Conservation (phyloP, 2,329 filamentous ascomycete species). For the Sporothrix mexicana region DNA sequence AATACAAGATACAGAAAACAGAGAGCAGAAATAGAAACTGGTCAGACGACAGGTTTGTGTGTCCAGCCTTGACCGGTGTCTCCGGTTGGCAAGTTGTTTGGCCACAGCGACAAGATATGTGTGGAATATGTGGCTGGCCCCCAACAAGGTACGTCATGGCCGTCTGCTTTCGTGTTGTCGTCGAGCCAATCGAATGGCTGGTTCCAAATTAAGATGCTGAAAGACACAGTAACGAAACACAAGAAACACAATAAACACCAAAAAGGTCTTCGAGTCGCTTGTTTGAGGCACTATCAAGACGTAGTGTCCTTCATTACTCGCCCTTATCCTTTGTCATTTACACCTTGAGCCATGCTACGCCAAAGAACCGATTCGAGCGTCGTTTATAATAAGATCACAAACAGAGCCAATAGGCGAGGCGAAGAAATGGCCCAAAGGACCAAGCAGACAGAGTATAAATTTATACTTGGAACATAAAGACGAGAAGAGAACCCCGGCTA, state of each 20-base stretch:
- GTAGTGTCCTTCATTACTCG: not conserved
- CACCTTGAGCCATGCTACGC: not conserved
- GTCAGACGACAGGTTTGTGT: constrained; percentile 17
- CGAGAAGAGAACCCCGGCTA: not conserved
- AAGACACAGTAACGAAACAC: not conserved
- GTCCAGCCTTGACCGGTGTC: constrained; percentile 7
- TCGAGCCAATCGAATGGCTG: not conserved
- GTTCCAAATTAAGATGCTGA: constrained; percentile 20
- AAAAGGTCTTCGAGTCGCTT: not conserved
- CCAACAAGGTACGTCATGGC: constrained; percentile 5
- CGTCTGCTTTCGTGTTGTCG: not conserved
- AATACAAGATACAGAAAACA: too few species aligned
- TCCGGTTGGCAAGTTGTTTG: not conserved
- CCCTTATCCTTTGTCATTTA: not conserved
- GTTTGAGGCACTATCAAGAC: constrained; percentile 22
- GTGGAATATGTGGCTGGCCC: not conserved
- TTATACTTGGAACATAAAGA: not conserved
- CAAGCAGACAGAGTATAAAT: not conserved
- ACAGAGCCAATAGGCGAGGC: not conserved
- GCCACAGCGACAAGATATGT: not conserved
- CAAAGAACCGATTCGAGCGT: not conserved
- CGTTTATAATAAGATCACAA: not conserved
- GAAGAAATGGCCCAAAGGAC: too few species aligned
- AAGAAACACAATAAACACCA: not conserved
- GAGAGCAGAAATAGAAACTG: not conserved